Base-by-base conservation (phyloP, 208 protist species). In the Leishmania tarentolae region DNA sequence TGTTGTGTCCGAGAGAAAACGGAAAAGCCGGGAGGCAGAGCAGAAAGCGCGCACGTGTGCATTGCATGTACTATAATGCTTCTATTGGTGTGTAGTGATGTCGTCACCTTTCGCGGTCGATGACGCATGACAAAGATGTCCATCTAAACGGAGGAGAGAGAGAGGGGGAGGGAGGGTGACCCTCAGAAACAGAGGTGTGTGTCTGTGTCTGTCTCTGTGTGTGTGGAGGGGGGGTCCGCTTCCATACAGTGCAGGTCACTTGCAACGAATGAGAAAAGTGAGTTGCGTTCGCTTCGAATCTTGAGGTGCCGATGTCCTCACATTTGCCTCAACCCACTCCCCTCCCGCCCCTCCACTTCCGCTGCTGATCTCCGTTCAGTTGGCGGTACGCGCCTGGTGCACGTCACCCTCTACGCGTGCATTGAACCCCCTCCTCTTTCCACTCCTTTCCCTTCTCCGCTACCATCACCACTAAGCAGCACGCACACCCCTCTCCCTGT, bases 401-500 rank as follows among this genome's bases (percentile, higher is more conserved):
- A 11, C 63, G 13, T 52, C 56, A 2, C 52, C 57, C 40, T 83
- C 50, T 21, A n/a, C 37, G 15, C 35, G 8, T 35, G 13, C 0
- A 42, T 83, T 0, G 52, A 7, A 78, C 4, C 75, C 66, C 65
- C 52, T 82, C 59, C 76, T 52, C 81, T 68, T 79, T 52, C 81
- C 73, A 78, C 71, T 82, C 37, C 57, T 42, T 24, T 24, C 61
- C 47, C 56, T 61, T 46, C 65, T 6, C 37, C 65, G 11, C 21
- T 4, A 21, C 19, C 65, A 11, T 19, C 65, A 47, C 37, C 35
- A 37, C 35, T 4, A 47, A 19, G 8, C 40, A 35, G 5, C 65
- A 24, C 3, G 35, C 7, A 35, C 65, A 7, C 17, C 37, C 21
- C 40, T 47, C 37, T 21, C n/a, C 68, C n/a, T 35, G 19, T 24